Percentiles rank a stretch among this genome's conserved stretches.
Evolutionary conservation across 768 basidiomycete species (phyloP).

Genomic region (Tylopilus balloui): DNA sequence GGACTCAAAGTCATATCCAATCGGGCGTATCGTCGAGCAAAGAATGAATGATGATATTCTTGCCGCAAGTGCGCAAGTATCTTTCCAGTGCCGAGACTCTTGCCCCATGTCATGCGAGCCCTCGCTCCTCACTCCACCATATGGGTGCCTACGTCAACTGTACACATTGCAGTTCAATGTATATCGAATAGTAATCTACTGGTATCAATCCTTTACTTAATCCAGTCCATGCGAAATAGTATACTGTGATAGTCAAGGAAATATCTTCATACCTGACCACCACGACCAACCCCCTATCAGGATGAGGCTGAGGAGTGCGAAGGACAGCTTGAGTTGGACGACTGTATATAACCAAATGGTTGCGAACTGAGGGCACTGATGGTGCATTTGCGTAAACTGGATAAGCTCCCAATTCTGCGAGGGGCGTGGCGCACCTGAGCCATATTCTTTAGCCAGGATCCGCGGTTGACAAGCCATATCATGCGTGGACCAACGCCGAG

Average conservation of each 20-base stretch:
- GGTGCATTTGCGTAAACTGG: constrained; percentile 1
- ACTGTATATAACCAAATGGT: constrained; percentile 77
- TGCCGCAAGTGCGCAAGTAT: not conserved
- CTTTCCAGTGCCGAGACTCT: not conserved
- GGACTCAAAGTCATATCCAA: constrained; percentile 56
- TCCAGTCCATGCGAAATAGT: not conserved
- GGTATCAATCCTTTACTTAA: not conserved
- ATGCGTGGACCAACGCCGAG: constrained; percentile 56
- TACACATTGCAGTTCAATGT: constrained; percentile 10
- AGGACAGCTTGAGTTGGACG: constrained; percentile 61
- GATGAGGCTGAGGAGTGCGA: constrained; percentile 53
- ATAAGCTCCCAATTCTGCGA: not conserved
- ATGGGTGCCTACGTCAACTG: constrained; percentile 1
- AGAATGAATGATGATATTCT: constrained; percentile 40
- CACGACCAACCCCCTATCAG: constrained; percentile 54
- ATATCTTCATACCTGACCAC: constrained; percentile 56
- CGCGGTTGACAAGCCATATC: constrained; percentile 65
- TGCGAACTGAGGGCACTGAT: constrained; percentile 69
- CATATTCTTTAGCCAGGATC: constrained; percentile 70
- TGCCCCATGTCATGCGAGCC: constrained; percentile 1
- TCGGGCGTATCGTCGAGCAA: constrained; percentile 77
- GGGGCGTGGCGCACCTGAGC: constrained; percentile 50
- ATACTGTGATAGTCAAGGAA: constrained; percentile 19
- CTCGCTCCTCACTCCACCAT: not conserved
- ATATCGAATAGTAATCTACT: not conserved